phyloP scores from a whole-genome alignment of 306 rosid species.

The Chamaecrista fasciculata region DNA sequence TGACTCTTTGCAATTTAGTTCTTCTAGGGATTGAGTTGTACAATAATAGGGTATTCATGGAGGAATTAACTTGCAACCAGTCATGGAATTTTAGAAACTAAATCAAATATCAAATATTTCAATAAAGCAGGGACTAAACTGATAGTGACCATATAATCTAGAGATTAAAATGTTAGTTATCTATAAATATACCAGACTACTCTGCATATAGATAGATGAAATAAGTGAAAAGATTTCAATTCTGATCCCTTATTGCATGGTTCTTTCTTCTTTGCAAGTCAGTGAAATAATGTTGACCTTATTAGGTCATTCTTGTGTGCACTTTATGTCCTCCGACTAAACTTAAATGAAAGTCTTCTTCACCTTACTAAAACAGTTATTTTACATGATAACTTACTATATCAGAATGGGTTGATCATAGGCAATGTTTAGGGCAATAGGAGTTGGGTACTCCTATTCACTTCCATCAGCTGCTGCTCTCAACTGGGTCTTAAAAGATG shows the following conservation, averaged over 20 bases:
- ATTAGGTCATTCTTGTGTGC: background rate
- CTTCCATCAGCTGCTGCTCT: constrained; percentile 93
- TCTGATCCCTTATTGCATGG: background rate
- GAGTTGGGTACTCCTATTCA: constrained; percentile 77
- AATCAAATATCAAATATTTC: too few relatives aligned
- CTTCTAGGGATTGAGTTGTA: too few relatives aligned
- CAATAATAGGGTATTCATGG: too few relatives aligned
- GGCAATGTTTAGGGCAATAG: constrained; percentile 96
- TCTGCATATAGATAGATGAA: background rate
- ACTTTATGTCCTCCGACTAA: background rate
- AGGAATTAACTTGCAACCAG: too few relatives aligned
- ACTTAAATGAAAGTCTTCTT: background rate
- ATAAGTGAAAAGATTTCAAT: background rate
- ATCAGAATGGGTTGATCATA: constrained; percentile 44
- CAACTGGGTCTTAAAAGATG: constrained; percentile 92
- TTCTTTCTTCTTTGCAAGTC: background rate
- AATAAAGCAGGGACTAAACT: too few relatives aligned
- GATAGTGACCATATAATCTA: too few relatives aligned
- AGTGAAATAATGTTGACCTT: background rate
- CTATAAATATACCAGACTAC: background rate
- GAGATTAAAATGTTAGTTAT: too few relatives aligned
- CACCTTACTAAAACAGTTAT: background rate
- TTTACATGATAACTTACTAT: constrained; percentile 22
- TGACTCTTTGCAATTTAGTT: too few relatives aligned
- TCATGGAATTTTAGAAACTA: too few relatives aligned